Conservation (phyloP, 2,329 filamentous ascomycete species). For the Emmonsia crescens region DNA sequence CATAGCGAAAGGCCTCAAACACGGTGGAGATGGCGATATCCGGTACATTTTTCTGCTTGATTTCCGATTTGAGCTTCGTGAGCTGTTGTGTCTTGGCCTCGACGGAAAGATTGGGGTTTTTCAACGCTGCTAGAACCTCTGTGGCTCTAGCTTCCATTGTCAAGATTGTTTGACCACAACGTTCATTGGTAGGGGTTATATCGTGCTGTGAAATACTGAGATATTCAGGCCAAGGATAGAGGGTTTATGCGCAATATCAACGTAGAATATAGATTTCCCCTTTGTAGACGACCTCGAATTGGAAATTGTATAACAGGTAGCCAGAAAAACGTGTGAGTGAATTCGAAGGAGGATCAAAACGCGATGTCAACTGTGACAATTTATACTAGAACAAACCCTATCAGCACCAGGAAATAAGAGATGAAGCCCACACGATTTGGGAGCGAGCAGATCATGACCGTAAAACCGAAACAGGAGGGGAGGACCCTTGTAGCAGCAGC, state of each 20-base stretch:
- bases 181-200: conserved; percentile 9
- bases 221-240: not conserved
- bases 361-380: not conserved
- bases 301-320: not conserved
- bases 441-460: not conserved
- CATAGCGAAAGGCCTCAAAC: conserved; percentile 70
- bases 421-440: not conserved
- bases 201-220: not conserved
- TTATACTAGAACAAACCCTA: not conserved
- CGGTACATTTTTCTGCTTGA: conserved; percentile 86
- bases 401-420: not conserved
- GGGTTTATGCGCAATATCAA: not conserved
- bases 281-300: not conserved
- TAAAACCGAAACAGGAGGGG: not conserved
- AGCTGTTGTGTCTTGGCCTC: conserved; percentile 62
- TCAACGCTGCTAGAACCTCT: conserved; percentile 43
- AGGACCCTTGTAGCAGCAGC: not conserved
- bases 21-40: conserved; percentile 58
- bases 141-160: conserved; percentile 48
- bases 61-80: conserved; percentile 68
- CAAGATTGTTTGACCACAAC: conserved; percentile 7
- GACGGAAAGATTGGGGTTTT: conserved; percentile 54
- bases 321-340: not conserved
- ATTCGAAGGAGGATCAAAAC: not conserved
- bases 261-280: not conserved